Conservation (phyloP, 108 stramenopile genomes). For the Chaetoceros muelleri region DNA sequence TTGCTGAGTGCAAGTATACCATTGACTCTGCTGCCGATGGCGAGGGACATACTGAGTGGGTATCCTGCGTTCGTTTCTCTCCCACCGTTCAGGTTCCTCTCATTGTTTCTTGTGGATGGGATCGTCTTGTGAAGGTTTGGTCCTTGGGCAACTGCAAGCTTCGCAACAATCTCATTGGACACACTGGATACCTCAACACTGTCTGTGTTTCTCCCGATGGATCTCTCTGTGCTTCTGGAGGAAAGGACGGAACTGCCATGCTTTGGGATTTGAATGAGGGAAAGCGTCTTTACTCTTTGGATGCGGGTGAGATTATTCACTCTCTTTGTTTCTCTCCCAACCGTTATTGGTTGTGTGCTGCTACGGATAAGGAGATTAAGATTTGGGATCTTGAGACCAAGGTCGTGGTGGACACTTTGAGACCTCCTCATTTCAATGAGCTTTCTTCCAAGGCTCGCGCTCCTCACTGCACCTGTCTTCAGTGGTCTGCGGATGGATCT, state of each 20-base stretch:
- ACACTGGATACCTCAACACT: constrained; percentile 99
- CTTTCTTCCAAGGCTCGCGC: constrained; percentile 53
- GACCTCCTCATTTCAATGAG: constrained; percentile 59
- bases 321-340: constrained; percentile 98
- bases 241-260: constrained; percentile 99
- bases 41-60: constrained; percentile 99
- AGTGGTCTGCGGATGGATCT: constrained; percentile 95
- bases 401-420: constrained; percentile 92
- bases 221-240: constrained; percentile 97
- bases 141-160: constrained; percentile 97
- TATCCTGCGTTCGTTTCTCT: constrained; percentile 98
- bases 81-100: constrained; percentile 88
- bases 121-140: constrained; percentile 99
- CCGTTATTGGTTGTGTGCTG: constrained; percentile 99
- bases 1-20: constrained; percentile 97
- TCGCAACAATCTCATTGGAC: constrained; percentile 96
- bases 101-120: constrained; percentile 99
- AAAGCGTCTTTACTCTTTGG: constrained; percentile 97
- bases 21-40: constrained; percentile 55
- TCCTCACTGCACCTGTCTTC: constrained; percentile 92
- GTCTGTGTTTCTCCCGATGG: constrained; percentile 99
- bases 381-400: constrained; percentile 99
- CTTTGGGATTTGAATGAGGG: constrained; percentile 99
- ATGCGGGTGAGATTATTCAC: constrained; percentile 98
- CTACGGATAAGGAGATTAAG: constrained; percentile 96